Base-by-base conservation (phyloP, 2,329 filamentous ascomycete genomes). In the Thielaviopsis cerberus region DNA sequence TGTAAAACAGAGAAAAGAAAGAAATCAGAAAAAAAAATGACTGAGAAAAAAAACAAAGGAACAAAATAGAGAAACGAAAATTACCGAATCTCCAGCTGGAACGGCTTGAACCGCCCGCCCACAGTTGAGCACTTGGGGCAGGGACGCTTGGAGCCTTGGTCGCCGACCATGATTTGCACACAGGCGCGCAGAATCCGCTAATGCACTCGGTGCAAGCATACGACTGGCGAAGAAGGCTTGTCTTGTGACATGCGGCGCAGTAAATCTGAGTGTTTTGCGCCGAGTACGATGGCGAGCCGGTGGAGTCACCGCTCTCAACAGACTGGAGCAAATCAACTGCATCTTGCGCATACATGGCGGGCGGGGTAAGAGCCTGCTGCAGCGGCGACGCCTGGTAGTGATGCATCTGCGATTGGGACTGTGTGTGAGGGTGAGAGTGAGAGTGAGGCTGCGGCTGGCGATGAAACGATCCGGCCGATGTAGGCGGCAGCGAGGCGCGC, bases 181-280 rank as follows among this genome's bases (percentile, higher is more conserved):
- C 91, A 97, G 88, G 82, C 62, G 84, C 81, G 69, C 92, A 97
- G 54, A 97, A 78, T 17, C 90, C 91, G 68, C 88, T 94, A 62
- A 97, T 94, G 69, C 92, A 97, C 69, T 96, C 90, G 1, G 90
- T 95, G 69, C 91, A 97, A 23, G 91, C 91, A 67, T 89, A 96
- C 34, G 88, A 92, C 65, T 91, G 86, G 65, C 82, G 84, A 25
- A 97, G 73, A 11, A 83, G 73, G 55, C 85, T 90, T 20, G 89
- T 75, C 41, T 84, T 81, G 63, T 87, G 82, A 67, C 91, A 97
- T 53, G 85, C 86, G 22, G 90, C 87, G 68, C 91, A 97, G 68
- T 94, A 95, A 50, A 97, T 94, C 67, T 94, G 87, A 2, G 91
- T 85, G 62, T 77, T 77, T 57, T 88, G 86, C 7, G 84, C 80